Evolutionary conservation across 208 protist species (phyloP).

Genomic region (Strigomonas galati): DNA sequence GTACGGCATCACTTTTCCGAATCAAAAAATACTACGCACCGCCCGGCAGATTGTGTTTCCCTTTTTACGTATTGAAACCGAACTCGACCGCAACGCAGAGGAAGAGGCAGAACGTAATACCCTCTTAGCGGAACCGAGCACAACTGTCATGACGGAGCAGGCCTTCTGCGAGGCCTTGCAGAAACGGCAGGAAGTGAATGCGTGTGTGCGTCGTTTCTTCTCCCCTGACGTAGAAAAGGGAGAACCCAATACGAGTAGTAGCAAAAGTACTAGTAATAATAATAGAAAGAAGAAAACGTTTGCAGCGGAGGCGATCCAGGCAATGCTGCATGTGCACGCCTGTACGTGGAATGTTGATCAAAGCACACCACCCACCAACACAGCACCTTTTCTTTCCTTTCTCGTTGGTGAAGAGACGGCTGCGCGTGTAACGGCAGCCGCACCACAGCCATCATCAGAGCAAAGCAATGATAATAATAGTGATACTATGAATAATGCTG

Average conservation of each 20-base stretch:
- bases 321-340: conserved; percentile 47
- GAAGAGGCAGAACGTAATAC: conserved; percentile 5
- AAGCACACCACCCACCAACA: conserved; percentile 35
- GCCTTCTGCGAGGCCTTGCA: conserved; percentile 13
- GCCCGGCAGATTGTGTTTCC: conserved; percentile 22
- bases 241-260: neutral
- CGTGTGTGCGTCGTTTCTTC: conserved; percentile 35
- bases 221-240: conserved; percentile 14
- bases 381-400: conserved; percentile 35
- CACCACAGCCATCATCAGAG: too few species aligned
- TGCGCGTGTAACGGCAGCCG: too few species aligned
- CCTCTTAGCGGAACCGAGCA: conserved; percentile 11
- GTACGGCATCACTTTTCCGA: too few species aligned
- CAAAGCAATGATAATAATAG: neutral
- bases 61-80: conserved; percentile 47
- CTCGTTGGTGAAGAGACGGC: conserved; percentile 37
- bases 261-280: neutral
- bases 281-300: neutral
- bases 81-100: conserved; percentile 19
- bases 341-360: conserved; percentile 85
- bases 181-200: conserved; percentile 24
- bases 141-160: neutral
- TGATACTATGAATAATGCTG: conserved; percentile 8
- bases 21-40: neutral
- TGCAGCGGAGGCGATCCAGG: conserved; percentile 2